Percentiles rank a stretch among this genome's conserved stretches.
Conservation (phyloP, 768 basidiomycete genomes). For the Leucocoprinus sp. region DNA sequence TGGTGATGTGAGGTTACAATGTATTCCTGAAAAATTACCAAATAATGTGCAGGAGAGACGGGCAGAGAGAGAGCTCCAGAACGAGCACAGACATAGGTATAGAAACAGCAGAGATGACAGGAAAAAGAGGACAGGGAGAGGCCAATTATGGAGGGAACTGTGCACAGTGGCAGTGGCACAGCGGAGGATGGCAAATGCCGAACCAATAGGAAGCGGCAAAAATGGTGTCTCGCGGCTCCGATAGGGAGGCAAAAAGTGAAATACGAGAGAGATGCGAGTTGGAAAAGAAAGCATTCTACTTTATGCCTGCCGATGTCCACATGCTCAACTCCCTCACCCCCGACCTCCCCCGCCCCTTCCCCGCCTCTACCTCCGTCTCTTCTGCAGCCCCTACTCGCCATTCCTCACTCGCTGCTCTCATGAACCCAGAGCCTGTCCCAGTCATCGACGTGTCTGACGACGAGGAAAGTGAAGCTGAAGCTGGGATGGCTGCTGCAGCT, state of each 20-base stretch:
- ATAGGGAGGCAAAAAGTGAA: too few species aligned
- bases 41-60: too few species aligned
- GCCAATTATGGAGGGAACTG: slow-evolving; percentile 2
- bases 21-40: too few species aligned
- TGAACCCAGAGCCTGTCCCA: slow-evolving; percentile 8
- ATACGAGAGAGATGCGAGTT: too few species aligned
- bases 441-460: slow-evolving; percentile 3
- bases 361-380: slow-evolving; percentile 2
- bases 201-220: slow-evolving; percentile 24
- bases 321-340: slow-evolving; percentile 13
- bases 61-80: background rate
- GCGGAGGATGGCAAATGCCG: slow-evolving; percentile 33
- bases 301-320: slow-evolving; percentile 7
- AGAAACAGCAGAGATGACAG: background rate
- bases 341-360: slow-evolving; percentile 1
- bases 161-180: background rate
- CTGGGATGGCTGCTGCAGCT: slow-evolving; percentile 7
- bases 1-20: slow-evolving; percentile 5
- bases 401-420: slow-evolving; percentile 15
- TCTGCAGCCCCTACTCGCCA: slow-evolving; percentile 15
- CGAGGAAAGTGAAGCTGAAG: slow-evolving; percentile 8
- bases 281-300: slow-evolving; percentile 14
- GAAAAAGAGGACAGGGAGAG: slow-evolving; percentile 8
- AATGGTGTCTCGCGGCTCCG: slow-evolving; percentile 19
- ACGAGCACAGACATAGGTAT: background rate